These are phyloP conservation scores for Paramecium bursaria DNA, from an alignment of 73 alveolate genomes.

Conservation along the genomic window DNA sequence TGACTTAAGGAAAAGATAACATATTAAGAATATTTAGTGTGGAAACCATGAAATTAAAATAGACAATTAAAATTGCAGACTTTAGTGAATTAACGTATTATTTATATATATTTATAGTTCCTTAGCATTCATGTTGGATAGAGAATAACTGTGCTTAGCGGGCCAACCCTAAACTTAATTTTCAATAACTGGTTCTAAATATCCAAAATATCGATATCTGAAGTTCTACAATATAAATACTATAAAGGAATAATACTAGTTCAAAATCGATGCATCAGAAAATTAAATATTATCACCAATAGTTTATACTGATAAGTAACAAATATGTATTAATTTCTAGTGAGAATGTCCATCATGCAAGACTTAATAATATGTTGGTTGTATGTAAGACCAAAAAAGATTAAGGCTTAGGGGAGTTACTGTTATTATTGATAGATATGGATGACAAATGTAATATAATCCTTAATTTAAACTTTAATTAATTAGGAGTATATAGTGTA, in stretches of 20 bases:
- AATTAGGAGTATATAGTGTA: constrained; percentile 2
- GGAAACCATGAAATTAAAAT: constrained; percentile 26
- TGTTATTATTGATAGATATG: constrained; percentile 31
- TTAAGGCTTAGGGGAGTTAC: constrained; percentile 6
- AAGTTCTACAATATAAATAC: not conserved
- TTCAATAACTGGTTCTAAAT: constrained; percentile 6
- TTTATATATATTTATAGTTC: constrained; percentile 14
- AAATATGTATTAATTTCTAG: not conserved
- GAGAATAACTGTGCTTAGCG: constrained; percentile 35
- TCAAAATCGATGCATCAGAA: not conserved
- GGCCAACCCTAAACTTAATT: constrained; percentile 24
- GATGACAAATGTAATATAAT: not conserved
- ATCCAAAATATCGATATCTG: constrained; percentile 28
- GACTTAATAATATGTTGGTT: constrained; percentile 51
- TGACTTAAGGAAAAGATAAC: not conserved
- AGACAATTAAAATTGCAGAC: not conserved
- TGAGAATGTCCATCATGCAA: constrained; percentile 44
- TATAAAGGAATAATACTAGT: not conserved
- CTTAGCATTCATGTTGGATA: constrained; percentile 24
- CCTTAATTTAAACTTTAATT: not conserved
- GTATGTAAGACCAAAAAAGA: constrained; percentile 16
- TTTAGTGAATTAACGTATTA: constrained; percentile 35
- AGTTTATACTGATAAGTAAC: constrained; percentile 50
- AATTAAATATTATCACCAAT: constrained; percentile 19
- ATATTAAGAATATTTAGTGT: constrained; percentile 46